These are phyloP conservation scores for Fusarium armeniacum DNA, from an alignment of 2,329 filamentous ascomycete species.

Conservation along the genomic window DNA sequence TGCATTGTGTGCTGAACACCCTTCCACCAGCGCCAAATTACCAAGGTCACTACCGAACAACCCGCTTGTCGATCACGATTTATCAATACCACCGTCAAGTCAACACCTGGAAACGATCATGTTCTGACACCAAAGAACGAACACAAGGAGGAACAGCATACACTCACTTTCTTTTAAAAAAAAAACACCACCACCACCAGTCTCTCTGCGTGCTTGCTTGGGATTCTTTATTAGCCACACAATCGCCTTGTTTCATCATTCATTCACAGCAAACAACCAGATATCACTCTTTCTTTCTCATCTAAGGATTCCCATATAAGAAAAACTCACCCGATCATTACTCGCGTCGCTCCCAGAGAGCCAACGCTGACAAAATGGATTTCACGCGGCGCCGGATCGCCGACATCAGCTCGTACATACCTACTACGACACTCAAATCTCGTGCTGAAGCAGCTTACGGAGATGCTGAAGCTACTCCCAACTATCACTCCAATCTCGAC, in stretches of 20 bases:
- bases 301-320: conserved; percentile 25
- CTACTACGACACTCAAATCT: conserved; percentile 53
- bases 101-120: conserved; percentile 36
- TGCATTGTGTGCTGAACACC: conserved; percentile 45
- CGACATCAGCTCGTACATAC: conserved; percentile 50
- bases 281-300: conserved; percentile 25
- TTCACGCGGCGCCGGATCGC: conserved; percentile 52
- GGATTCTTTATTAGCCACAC: conserved; percentile 24
- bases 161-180: conserved; percentile 40
- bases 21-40: conserved; percentile 20
- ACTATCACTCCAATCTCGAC: conserved; percentile 68
- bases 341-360: conserved; percentile 24
- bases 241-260: conserved; percentile 15
- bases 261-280: conserved; percentile 24
- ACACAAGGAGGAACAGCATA: conserved; percentile 43
- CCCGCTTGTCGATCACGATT: conserved; percentile 33
- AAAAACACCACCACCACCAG: conserved; percentile 1
- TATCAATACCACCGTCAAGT: conserved; percentile 29
- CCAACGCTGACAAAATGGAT: conserved; percentile 52
- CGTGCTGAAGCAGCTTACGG: conserved; percentile 49
- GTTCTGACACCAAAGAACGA: conserved; percentile 44
- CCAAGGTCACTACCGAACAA: conserved; percentile 30
- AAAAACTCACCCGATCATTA: conserved; percentile 29
- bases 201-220: conserved; percentile 31
- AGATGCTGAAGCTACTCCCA: conserved; percentile 61